These are phyloP conservation scores for Colletotrichum kahawae DNA, from an alignment of 2,329 filamentous ascomycete genomes.

Conservation along the genomic window DNA sequence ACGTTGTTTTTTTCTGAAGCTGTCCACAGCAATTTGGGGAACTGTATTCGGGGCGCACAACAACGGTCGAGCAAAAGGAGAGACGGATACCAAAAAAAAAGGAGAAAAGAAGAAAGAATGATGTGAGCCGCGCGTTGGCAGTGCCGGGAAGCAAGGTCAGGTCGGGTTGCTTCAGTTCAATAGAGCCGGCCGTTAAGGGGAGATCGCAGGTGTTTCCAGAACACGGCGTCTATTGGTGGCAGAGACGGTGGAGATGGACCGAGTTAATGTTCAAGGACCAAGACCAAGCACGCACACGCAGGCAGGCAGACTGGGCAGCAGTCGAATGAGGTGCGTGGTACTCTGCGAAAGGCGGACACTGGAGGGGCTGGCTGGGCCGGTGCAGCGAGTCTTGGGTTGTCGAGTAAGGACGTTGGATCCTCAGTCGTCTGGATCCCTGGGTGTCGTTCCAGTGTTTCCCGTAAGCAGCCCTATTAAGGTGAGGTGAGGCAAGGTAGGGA, in stretches of 20 bases:
- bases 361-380: neutral
- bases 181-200: conserved; percentile 8
- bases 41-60: neutral
- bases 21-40: conserved; percentile 22
- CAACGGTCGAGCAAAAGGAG: neutral
- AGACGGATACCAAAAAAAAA: neutral
- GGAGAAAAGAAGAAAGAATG: neutral
- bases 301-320: neutral
- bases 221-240: conserved; percentile 22
- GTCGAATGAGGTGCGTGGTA: neutral
- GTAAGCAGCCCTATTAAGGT: neutral
- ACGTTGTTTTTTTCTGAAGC: neutral
- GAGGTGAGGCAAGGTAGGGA: neutral
- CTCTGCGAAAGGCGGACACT: neutral
- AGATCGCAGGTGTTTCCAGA: conserved; percentile 22
- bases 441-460: neutral
- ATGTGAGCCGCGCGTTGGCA: neutral
- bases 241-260: neutral
- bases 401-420: neutral
- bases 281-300: neutral
- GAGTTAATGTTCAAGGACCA: neutral
- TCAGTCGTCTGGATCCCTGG: neutral
- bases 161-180: neutral
- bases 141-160: neutral
- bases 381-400: neutral